Base-by-base conservation (phyloP, 1,139 yeast genomes). In the Yamadazyma friedrichii region DNA sequence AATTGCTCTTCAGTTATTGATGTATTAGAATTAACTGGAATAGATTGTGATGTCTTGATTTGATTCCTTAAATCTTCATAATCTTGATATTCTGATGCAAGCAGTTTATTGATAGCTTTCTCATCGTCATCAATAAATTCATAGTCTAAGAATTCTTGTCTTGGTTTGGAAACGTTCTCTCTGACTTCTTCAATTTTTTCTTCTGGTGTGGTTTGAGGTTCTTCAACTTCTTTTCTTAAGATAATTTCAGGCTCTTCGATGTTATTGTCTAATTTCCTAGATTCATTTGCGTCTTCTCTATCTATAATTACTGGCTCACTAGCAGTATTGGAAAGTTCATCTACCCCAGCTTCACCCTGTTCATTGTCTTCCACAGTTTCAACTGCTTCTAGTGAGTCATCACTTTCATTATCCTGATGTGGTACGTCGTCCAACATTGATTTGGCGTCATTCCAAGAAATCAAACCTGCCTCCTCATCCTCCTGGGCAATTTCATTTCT, bases 81-180 rank as follows among this genome's bases (percentile, higher is more conserved):
- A 41, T 87, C 95, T 28, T 67, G 70, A 40, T 81, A 85, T 58
- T 93, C 98, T 36, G 75, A 74, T 34, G 70, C 70, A 45, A 91
- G 61, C 49, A 82, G 85, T 32, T 78, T 73, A 2, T 75, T 70
- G 2, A 88, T 61, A 12, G 78, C 75, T 25, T 79, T 81, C 43
- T 88, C 95, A 44, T 91, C 96, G 26, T 81, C 83, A 43, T 86
- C 89, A 20, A 82, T 85, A 57, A 80, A 87, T 44, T 78, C 85
- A 50, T 82, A 84, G 44, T 82, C 85, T 6, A 76, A 50, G 22
- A 39, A 3, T 58, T 49, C 39, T 17, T 41, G 27, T 15, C 35
- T 38, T 26, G 34, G 30, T 22, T 11, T 33, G 17, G 11, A 9
- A n/a, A 13, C 13, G 2, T 31, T 15, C 17, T 33, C 33, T 11